Evolutionary conservation across 176 grass and related monocot genomes (phyloP), one percentile per base, ranked within the genome.

Genomic region (Aegilops tauschii): DNA sequence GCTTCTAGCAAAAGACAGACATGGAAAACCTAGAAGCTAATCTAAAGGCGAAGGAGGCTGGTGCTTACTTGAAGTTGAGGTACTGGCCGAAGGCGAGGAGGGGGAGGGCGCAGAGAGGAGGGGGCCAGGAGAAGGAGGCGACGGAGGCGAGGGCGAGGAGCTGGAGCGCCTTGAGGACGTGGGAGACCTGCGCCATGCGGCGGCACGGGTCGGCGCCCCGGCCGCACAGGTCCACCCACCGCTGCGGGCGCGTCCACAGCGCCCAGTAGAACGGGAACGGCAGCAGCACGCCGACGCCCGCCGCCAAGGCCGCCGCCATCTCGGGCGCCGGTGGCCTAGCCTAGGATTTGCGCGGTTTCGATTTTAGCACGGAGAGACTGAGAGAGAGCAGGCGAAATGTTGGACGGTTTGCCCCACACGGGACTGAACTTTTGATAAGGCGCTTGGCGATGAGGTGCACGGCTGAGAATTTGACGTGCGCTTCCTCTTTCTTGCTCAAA

Each of bases 51-150:
- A 77, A 9, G 71, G 31, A 59, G 56, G 25, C 4, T 62, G 72
- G 5, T 35, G 54, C 92, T 99, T 77, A 99, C 97, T 88, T 99
- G 90, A 96, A 94, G 82, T 99, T 99, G 61, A 99, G 92, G 78
- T 85, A 94, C 70, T 96, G 97, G 65, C 97, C 97, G 16, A 82
- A 68, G 49, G 83, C 84, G 63, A 99, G 92, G 59, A 99, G 85
- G 72, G 78, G 20, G 62, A 88, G 1, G 76, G 86, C 96, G 90
- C 80, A 91, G 54, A 86, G 72, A 17, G 90, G 90, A 42, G 87
- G 89, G 49, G 94, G 92, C 85, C 90, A 91, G 64, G 88, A 96
- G 85, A 93, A 86, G 40, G 87, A 78, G 21, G 94, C 82, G 62
- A 98, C 92, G 72, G 97, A 98, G 76, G 92, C 80, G 83, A 96